These are phyloP conservation scores for Cochlearia excelsa DNA, from an alignment of 345 rosid genomes.

Conservation along the genomic window DNA sequence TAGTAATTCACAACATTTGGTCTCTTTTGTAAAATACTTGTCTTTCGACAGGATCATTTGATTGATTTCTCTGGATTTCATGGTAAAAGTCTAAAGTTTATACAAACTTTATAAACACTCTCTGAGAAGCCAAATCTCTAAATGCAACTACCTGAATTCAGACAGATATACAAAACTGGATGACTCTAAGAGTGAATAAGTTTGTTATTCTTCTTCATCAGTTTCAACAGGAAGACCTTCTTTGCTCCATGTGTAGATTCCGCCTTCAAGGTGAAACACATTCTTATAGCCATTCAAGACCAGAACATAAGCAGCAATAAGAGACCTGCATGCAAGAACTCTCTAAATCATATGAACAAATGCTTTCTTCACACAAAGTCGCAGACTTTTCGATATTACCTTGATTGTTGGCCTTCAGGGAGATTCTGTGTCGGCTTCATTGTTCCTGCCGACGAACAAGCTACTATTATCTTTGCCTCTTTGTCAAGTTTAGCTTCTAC, in stretches of 20 bases:
- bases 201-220: slow-evolving; percentile 39
- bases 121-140: slow-evolving; percentile 25
- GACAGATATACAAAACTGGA: slow-evolving; percentile 35
- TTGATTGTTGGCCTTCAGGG: slow-evolving; percentile 94
- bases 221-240: slow-evolving; percentile 69
- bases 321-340: slow-evolving; percentile 59
- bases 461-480: slow-evolving; percentile 87
- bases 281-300: slow-evolving; percentile 83
- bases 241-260: slow-evolving; percentile 76
- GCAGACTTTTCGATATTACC: slow-evolving; percentile 39
- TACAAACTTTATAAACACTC: slow-evolving; percentile 18
- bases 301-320: slow-evolving; percentile 90
- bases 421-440: slow-evolving; percentile 82
- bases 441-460: slow-evolving; percentile 91
- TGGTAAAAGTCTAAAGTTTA: slow-evolving; percentile 15
- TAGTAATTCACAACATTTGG: background rate
- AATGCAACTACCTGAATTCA: slow-evolving; percentile 21
- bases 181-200: background rate
- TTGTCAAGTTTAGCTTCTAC: slow-evolving; percentile 77
- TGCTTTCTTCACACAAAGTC: slow-evolving; percentile 4
- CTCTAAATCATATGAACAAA: slow-evolving; percentile 15
- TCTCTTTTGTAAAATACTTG: background rate
- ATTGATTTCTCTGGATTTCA: slow-evolving; percentile 3
- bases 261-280: slow-evolving; percentile 92
- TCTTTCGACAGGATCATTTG: slow-evolving; percentile 10